Percentiles rank a stretch among this genome's conserved stretches.
Evolutionary conservation across 257 asterid genomes (phyloP).

Genomic region (Euphrasia confusa): DNA sequence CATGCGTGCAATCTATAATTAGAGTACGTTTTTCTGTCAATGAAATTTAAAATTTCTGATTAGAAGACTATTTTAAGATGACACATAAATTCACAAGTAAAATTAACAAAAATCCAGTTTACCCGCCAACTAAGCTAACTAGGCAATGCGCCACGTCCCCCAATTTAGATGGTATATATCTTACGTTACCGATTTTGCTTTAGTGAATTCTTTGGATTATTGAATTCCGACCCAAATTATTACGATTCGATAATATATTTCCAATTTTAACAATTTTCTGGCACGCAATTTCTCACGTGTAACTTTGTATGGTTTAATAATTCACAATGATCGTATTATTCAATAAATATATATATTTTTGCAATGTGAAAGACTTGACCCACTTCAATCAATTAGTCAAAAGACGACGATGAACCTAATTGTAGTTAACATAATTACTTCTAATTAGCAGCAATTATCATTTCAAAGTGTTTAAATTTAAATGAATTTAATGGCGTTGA

Average conservation of each 20-base stretch:
- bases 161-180: not conserved
- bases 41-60: too few relatives aligned
- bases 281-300: not conserved
- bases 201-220: constrained; percentile 3
- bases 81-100: too few relatives aligned
- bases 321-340: too few relatives aligned
- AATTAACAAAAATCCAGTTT: too few relatives aligned
- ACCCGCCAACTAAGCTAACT: too few relatives aligned
- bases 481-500: too few relatives aligned
- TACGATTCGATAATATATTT: not conserved
- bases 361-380: constrained; percentile 6
- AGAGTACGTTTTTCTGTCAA: not conserved
- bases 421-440: constrained; percentile 27
- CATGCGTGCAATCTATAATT: not conserved
- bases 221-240: not conserved
- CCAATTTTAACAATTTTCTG: not conserved
- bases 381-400: constrained; percentile 45
- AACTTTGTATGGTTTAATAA: not conserved
- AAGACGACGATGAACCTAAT: constrained; percentile 27
- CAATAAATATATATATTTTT: too few relatives aligned
- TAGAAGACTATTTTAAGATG: too few relatives aligned
- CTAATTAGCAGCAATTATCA: constrained; percentile 24
- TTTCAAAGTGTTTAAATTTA: constrained; percentile 15
- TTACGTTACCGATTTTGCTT: not conserved
- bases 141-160: too few relatives aligned